A percentile compares a stretch with the other conserved stretches of the same genome.
Evolutionary conservation across 768 basidiomycete species (phyloP).

Genomic region (Lactifluus echinatus): DNA sequence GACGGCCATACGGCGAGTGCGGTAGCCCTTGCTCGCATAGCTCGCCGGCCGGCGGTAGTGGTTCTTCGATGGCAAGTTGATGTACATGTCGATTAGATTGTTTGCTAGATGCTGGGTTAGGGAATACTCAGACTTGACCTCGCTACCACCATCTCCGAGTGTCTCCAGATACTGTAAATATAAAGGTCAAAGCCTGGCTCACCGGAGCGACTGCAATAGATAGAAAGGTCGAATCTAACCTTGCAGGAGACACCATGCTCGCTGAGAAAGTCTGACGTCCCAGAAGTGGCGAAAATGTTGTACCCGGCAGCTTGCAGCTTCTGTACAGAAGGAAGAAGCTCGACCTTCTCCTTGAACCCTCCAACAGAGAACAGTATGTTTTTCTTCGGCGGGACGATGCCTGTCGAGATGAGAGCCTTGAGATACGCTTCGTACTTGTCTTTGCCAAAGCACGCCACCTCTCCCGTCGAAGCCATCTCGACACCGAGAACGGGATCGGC

Average conservation of each 20-base stretch:
- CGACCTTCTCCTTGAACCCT: slow-evolving; percentile 94
- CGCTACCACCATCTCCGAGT: slow-evolving; percentile 62
- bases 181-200: not conserved
- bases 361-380: slow-evolving; percentile 96
- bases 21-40: slow-evolving; percentile 95
- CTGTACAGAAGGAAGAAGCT: slow-evolving; percentile 90
- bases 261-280: slow-evolving; percentile 94
- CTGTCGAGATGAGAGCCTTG: slow-evolving; percentile 94
- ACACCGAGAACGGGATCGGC: slow-evolving; percentile 97
- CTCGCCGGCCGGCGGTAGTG: slow-evolving; percentile 94
- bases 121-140: slow-evolving; percentile 96
- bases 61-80: slow-evolving; percentile 98
- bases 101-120: slow-evolving; percentile 94
- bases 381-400: slow-evolving; percentile 91
- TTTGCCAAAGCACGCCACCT: slow-evolving; percentile 96
- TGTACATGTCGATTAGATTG: slow-evolving; percentile 98
- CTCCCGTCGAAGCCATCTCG: slow-evolving; percentile 99
- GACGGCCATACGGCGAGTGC: slow-evolving; percentile 96
- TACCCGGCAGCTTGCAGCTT: slow-evolving; percentile 90
- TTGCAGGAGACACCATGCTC: slow-evolving; percentile 97
- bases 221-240: slow-evolving; percentile 32
- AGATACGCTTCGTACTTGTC: slow-evolving; percentile 99
- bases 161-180: slow-evolving; percentile 73
- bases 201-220: not conserved
- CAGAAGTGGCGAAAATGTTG: slow-evolving; percentile 94